These are phyloP conservation scores for Pterocarpus santalinus DNA, from an alignment of 306 rosid genomes.

Conservation along the genomic window DNA sequence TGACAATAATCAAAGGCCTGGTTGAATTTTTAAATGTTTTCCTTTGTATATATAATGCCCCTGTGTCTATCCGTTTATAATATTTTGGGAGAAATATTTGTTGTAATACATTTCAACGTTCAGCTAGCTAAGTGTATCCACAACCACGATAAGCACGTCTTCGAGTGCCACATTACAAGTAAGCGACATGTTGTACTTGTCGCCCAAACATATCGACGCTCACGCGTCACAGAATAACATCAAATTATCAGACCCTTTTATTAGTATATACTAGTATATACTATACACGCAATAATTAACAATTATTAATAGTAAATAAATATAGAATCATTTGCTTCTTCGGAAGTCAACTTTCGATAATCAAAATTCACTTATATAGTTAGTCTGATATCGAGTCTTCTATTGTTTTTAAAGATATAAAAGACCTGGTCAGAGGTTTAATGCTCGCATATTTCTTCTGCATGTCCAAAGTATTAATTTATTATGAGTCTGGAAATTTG, in stretches of 20 bases:
- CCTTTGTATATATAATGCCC: conserved; percentile 7
- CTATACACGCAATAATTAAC: not conserved
- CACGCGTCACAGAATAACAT: conserved; percentile 1
- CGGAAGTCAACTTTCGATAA: conserved; percentile 20
- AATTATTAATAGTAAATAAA: conserved; percentile 29
- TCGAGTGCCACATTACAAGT: not conserved
- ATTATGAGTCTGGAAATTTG: not conserved
- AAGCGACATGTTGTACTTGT: conserved; percentile 18
- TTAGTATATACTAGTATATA: conserved; percentile 26
- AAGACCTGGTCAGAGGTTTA: conserved; percentile 23
- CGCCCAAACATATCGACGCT: not conserved
- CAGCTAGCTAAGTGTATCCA: not conserved
- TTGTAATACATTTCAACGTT: conserved; percentile 25
- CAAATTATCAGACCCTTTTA: not conserved
- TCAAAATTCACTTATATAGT: not conserved
- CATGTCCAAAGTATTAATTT: not conserved
- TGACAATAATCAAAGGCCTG: not conserved
- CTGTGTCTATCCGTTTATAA: conserved; percentile 27
- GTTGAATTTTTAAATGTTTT: not conserved
- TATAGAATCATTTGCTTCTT: not conserved
- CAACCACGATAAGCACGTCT: conserved; percentile 33
- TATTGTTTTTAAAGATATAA: not conserved
- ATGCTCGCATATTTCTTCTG: conserved; percentile 22
- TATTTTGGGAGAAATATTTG: not conserved
- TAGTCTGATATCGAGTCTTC: not conserved